These are phyloP conservation scores for Biscutella auriculata DNA, from an alignment of 441 rosid genomes.

Conservation along the genomic window DNA sequence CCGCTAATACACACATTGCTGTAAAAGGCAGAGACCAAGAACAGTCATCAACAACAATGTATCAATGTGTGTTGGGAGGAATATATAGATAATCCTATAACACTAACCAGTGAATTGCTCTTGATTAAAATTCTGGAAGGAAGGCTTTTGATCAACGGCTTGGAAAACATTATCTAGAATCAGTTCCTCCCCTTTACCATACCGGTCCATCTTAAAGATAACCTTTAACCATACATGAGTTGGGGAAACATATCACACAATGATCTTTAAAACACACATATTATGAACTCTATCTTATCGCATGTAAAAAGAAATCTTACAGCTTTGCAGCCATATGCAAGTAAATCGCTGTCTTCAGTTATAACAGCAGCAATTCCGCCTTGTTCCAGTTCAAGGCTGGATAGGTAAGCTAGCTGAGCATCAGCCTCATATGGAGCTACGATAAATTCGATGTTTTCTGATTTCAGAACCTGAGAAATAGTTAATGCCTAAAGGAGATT, in stretches of 20 bases:
- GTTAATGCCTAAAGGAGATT: conserved; percentile 1
- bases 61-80: not conserved
- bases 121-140: conserved; percentile 44
- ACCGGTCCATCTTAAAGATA: conserved; percentile 74
- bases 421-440: conserved; percentile 95
- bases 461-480: conserved; percentile 47
- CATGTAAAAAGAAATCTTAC: conserved; percentile 42
- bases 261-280: conserved; percentile 5
- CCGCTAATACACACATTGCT: conserved; percentile 90
- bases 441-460: conserved; percentile 64
- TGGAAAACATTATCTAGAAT: conserved; percentile 43
- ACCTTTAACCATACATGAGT: conserved; percentile 28
- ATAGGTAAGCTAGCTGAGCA: conserved; percentile 75
- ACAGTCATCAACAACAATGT: conserved; percentile 7
- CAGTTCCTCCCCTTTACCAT: conserved; percentile 71
- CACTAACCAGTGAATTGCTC: conserved; percentile 51
- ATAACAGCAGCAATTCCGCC: conserved; percentile 78
- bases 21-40: conserved; percentile 8
- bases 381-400: conserved; percentile 46
- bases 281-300: not conserved
- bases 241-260: conserved; percentile 17
- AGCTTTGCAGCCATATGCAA: conserved; percentile 79
- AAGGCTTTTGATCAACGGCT: conserved; percentile 39
- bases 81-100: not conserved
- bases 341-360: conserved; percentile 81